Evolutionary conservation across 129 eudicot genomes (phyloP).

Genomic region (Artemisia argyi): DNA sequence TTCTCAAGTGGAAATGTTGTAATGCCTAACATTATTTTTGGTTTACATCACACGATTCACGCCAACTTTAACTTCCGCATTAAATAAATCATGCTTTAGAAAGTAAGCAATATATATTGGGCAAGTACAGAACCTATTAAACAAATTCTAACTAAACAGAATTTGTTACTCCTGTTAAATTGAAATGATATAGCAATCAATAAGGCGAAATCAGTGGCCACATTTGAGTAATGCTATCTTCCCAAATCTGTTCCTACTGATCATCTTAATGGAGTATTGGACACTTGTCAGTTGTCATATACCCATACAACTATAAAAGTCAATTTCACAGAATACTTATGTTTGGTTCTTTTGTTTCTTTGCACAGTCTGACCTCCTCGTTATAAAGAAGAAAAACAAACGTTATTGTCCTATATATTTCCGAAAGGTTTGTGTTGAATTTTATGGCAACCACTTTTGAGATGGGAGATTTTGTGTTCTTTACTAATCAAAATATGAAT

Average conservation of each 20-base stretch:
- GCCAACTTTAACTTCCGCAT: not conserved
- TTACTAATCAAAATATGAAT: constrained; percentile 21
- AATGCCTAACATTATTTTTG: not conserved
- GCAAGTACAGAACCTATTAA: not conserved
- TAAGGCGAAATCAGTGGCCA: too few species aligned
- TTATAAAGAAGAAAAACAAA: constrained; percentile 80
- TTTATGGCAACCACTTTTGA: not conserved
- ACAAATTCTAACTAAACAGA: not conserved
- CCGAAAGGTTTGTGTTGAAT: constrained; percentile 64
- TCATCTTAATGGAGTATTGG: too few species aligned
- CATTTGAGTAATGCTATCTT: too few species aligned
- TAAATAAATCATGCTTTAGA: not conserved
- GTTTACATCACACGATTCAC: not conserved
- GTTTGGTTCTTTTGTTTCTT: constrained; percentile 4
- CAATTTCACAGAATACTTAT: not conserved
- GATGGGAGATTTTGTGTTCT: not conserved
- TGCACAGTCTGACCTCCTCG: constrained; percentile 80
- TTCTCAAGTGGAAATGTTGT: not conserved
- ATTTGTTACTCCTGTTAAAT: not conserved
- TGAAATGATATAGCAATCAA: too few species aligned
- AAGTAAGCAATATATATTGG: not conserved
- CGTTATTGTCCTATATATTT: constrained; percentile 87
- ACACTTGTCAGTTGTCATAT: too few species aligned
- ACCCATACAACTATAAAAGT: too few species aligned
- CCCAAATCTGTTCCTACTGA: too few species aligned